Conservation (phyloP, 1,139 yeast species). For the Candida tunisiensis region DNA sequence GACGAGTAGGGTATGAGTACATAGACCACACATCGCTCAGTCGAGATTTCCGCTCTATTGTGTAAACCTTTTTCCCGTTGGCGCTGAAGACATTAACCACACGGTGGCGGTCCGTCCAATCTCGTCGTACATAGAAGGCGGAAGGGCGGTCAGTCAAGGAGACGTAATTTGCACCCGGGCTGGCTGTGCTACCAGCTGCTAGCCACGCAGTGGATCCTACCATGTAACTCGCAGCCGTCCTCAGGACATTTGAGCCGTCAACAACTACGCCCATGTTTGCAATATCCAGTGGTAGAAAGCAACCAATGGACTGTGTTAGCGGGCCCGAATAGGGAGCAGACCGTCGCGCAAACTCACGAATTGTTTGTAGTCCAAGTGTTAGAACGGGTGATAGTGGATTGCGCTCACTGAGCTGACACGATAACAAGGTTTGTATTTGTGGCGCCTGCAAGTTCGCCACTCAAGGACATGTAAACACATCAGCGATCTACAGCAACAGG, state of each 20-base stretch:
- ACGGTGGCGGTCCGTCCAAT: conserved; percentile 28
- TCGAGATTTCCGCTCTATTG: conserved; percentile 35
- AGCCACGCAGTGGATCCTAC: no score
- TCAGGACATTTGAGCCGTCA: not conserved
- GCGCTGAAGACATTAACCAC: conserved; percentile 32
- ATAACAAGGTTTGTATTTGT: no score
- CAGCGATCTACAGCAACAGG: no score
- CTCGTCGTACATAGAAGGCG: conserved; percentile 30
- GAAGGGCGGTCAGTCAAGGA: conserved; percentile 1
- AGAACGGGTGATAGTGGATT: no score
- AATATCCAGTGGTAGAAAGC: not conserved
- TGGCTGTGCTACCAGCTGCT: conserved; percentile 3
- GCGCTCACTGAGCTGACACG: no score
- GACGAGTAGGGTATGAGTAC: conserved; percentile 27
- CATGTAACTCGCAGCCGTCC: no score
- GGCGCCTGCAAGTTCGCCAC: no score
- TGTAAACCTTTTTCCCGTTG: conserved; percentile 27
- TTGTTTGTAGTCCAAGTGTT: no score
- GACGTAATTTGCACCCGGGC: conserved; percentile 1
- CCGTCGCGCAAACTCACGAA: no score
- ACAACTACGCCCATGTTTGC: not conserved
- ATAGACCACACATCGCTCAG: conserved; percentile 37
- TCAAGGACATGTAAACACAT: no score
- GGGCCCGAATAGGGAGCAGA: no score
- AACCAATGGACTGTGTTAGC: no score